These are phyloP conservation scores for Yamadazyma phyllophila DNA, from an alignment of 805 yeast genomes.

Conservation along the genomic window DNA sequence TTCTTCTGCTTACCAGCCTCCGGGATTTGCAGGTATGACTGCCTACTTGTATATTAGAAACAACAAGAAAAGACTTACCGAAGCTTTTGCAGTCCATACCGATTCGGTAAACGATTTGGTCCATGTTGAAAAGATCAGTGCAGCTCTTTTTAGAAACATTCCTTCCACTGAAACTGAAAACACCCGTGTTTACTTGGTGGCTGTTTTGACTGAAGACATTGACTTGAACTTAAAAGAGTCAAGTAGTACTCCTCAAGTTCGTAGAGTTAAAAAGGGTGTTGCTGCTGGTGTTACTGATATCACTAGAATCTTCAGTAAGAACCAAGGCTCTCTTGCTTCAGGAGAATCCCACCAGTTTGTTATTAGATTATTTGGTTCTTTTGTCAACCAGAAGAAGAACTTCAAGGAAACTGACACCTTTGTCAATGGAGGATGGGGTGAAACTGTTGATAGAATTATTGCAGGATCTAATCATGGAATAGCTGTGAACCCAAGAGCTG, in stretches of 20 bases:
- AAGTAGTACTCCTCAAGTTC: constrained; percentile 27
- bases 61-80: constrained; percentile 63
- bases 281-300: constrained; percentile 89
- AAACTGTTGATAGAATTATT: constrained; percentile 72
- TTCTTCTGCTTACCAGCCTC: constrained; percentile 57
- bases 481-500: constrained; percentile 80
- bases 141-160: constrained; percentile 75
- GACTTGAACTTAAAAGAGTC: constrained; percentile 38
- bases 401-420: constrained; percentile 13
- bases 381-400: constrained; percentile 43
- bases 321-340: constrained; percentile 55
- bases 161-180: constrained; percentile 64
- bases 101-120: constrained; percentile 54
- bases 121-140: constrained; percentile 63
- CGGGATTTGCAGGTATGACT: constrained; percentile 66
- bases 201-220: constrained; percentile 69
- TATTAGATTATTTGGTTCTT: constrained; percentile 71
- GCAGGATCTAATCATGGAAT: constrained; percentile 72
- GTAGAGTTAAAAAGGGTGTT: constrained; percentile 66
- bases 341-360: constrained; percentile 71
- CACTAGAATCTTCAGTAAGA: constrained; percentile 68
- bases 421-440: constrained; percentile 82
- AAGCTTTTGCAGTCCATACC: constrained; percentile 72
- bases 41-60: constrained; percentile 73
- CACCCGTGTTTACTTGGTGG: constrained; percentile 72